phyloP scores from a whole-genome alignment of 1,284 basidiomycete species.

The Xerocomus nothofagi region DNA sequence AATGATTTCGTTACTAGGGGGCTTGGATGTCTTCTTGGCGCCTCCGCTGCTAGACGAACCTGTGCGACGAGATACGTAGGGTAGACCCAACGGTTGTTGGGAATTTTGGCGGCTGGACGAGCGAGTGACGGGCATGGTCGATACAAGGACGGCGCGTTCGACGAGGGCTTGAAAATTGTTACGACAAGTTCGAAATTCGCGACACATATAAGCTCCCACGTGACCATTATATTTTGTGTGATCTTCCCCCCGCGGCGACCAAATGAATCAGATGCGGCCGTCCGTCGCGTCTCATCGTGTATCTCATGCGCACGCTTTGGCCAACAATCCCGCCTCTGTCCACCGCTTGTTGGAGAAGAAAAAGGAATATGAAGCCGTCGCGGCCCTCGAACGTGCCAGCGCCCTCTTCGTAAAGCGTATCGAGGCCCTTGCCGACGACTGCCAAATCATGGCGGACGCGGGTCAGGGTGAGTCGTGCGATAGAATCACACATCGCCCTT shows the following conservation, averaged over 20 bases:
- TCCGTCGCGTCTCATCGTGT: conserved; percentile 53
- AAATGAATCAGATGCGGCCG: conserved; percentile 55
- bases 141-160: not conserved
- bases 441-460: conserved; percentile 72
- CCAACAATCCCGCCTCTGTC: conserved; percentile 46
- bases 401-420: conserved; percentile 64
- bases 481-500: not conserved
- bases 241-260: no score
- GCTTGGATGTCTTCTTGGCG: conserved; percentile 17
- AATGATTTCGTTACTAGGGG: conserved; percentile 44
- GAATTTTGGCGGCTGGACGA: conserved; percentile 24
- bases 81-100: conserved; percentile 1
- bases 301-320: conserved; percentile 42
- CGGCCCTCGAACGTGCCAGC: conserved; percentile 65
- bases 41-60: conserved; percentile 4
- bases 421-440: conserved; percentile 67
- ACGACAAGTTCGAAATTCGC: conserved; percentile 8
- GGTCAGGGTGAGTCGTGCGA: conserved; percentile 52
- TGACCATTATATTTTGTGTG: conserved; percentile 10
- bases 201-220: conserved; percentile 12
- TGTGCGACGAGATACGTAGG: conserved; percentile 9
- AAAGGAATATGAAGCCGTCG: conserved; percentile 75
- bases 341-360: conserved; percentile 71
- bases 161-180: not conserved
- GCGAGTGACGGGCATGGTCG: conserved; percentile 32